These are phyloP conservation scores for Achlya hypogyna DNA, from an alignment of 352 stramenopile genomes.

Conservation along the genomic window DNA sequence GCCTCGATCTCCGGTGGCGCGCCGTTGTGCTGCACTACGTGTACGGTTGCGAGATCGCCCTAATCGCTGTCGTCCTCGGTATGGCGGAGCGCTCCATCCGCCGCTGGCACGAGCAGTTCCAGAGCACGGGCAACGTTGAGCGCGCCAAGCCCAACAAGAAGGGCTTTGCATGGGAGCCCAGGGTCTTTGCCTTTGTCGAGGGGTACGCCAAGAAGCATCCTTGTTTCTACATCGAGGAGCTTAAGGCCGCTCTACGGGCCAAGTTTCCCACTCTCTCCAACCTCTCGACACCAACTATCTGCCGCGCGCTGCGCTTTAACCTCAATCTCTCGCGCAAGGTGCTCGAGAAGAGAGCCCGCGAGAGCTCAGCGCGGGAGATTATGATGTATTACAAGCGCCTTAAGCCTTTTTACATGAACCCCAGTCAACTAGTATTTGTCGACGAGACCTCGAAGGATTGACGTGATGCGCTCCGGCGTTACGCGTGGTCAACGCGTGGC, in stretches of 20 bases:
- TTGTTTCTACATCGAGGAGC: constrained; percentile 28
- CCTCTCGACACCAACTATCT: constrained; percentile 20
- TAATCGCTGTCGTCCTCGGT: constrained; percentile 12
- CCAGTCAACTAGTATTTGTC: constrained; percentile 20
- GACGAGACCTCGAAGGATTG: constrained; percentile 21
- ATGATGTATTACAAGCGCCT: constrained; percentile 1
- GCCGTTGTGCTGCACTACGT: constrained; percentile 21
- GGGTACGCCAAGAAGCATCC: constrained; percentile 22
- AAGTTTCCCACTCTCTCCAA: constrained; percentile 8
- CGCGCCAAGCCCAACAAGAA: too few relatives aligned
- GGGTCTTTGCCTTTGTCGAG: constrained; percentile 15
- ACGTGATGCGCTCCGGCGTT: constrained; percentile 12
- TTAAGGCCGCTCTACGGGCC: constrained; percentile 11
- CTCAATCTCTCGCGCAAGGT: constrained; percentile 20
- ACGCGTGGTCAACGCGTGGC: constrained; percentile 19
- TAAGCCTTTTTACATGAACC: constrained; percentile 19
- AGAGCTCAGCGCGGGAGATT: constrained; percentile 4
- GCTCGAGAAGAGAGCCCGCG: constrained; percentile 15
- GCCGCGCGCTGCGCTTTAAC: constrained; percentile 23
- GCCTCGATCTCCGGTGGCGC: constrained; percentile 21
- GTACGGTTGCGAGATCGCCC: constrained; percentile 18
- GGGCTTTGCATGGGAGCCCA: neutral
- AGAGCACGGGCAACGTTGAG: constrained; percentile 2
- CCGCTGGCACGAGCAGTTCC: constrained; percentile 16
- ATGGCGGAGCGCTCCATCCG: neutral